Conservation (phyloP, 257 asterid genomes). For the Nicotiana noctiflora region DNA sequence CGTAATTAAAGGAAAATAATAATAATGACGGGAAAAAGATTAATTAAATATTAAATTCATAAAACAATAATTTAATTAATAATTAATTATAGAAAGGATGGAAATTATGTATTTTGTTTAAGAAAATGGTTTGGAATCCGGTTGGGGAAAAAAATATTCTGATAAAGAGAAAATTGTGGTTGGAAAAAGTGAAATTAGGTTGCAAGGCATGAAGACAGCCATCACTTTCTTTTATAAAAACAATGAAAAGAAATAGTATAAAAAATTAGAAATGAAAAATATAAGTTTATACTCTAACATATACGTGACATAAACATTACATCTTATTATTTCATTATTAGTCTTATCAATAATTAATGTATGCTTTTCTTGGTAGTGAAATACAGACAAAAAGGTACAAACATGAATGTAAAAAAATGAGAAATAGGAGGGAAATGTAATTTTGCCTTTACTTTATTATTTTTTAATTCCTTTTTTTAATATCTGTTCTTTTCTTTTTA, state of each 20-base stretch:
- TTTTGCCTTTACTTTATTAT: constrained; percentile 5
- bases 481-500: not conserved
- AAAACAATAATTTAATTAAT: constrained; percentile 23
- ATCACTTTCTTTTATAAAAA: constrained; percentile 29
- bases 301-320: constrained; percentile 20
- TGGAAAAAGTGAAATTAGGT: constrained; percentile 98
- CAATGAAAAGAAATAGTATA: not conserved
- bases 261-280: not conserved
- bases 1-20: constrained; percentile 17
- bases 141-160: constrained; percentile 26
- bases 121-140: constrained; percentile 79
- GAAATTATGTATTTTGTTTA: constrained; percentile 82
- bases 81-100: constrained; percentile 36
- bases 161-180: constrained; percentile 38
- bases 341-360: constrained; percentile 11
- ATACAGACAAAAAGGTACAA: constrained; percentile 36
- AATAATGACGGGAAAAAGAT: constrained; percentile 16
- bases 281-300: not conserved
- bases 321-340: constrained; percentile 25
- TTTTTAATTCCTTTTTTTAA: not conserved
- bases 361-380: constrained; percentile 17
- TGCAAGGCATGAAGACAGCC: constrained; percentile 79
- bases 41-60: constrained; percentile 31
- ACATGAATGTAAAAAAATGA: not conserved
- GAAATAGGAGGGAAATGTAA: constrained; percentile 3